Conservation (phyloP, 768 basidiomycete species). For the Lentinus tigrinus region DNA sequence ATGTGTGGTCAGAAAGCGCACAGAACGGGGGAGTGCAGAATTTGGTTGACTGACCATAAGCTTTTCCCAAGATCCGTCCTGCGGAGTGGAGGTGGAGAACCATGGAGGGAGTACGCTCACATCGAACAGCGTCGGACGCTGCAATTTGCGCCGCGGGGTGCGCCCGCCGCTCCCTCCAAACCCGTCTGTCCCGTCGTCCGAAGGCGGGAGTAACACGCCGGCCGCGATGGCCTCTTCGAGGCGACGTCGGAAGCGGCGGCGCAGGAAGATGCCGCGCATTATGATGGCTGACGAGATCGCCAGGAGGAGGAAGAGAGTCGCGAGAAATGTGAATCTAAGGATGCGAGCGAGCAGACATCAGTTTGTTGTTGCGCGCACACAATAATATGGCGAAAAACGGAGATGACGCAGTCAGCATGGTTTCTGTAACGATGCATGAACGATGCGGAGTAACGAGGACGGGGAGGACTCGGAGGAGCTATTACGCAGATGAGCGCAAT, state of each 20-base stretch:
- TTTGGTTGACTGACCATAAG: slow-evolving; percentile 47
- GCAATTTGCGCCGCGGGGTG: slow-evolving; percentile 39
- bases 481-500: background rate
- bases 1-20: background rate
- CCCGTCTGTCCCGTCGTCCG: slow-evolving; percentile 9
- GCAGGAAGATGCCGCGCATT: slow-evolving; percentile 59
- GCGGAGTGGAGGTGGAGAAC: slow-evolving; percentile 20
- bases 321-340: slow-evolving; percentile 68
- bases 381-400: background rate
- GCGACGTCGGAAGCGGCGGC: slow-evolving; percentile 54
- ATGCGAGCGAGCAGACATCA: background rate
- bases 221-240: slow-evolving; percentile 53
- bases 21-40: background rate
- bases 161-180: slow-evolving; percentile 30
- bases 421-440: background rate
- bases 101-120: slow-evolving; percentile 35
- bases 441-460: background rate
- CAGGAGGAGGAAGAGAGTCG: slow-evolving; percentile 67
- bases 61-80: slow-evolving; percentile 42
- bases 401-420: background rate
- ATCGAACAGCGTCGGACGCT: slow-evolving; percentile 52
- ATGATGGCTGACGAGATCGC: slow-evolving; percentile 64
- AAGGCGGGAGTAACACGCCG: slow-evolving; percentile 45
- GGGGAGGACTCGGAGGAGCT: background rate
- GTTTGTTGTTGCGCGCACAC: background rate